These are phyloP conservation scores for Rossbeevera mucosa DNA, from an alignment of 768 basidiomycete genomes.

Conservation along the genomic window DNA sequence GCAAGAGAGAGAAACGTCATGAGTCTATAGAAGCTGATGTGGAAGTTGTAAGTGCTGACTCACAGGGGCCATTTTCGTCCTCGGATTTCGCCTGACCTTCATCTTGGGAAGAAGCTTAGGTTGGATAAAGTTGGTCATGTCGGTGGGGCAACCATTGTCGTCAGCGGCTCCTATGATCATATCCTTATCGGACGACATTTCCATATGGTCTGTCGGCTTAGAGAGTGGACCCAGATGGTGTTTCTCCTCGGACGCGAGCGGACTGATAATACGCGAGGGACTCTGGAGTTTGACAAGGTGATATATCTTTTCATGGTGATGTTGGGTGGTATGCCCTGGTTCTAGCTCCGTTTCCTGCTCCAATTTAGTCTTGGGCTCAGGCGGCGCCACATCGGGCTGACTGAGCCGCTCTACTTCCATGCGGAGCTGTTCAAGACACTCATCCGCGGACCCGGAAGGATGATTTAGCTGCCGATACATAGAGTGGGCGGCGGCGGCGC, in stretches of 20 bases:
- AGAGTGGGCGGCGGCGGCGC: neutral
- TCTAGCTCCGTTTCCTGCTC: neutral
- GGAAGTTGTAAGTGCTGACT: conserved; percentile 13
- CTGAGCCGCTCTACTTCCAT: conserved; percentile 16
- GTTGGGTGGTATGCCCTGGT: neutral
- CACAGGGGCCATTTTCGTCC: conserved; percentile 21
- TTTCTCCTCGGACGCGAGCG: conserved; percentile 1
- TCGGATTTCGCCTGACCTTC: conserved; percentile 25
- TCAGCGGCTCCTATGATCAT: neutral
- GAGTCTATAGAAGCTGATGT: conserved; percentile 12
- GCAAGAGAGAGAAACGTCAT: conserved; percentile 2
- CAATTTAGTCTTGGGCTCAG: conserved; percentile 2
- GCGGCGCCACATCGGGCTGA: conserved; percentile 3
- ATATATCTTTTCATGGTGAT: neutral
- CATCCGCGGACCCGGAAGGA: conserved; percentile 23
- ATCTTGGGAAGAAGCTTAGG: conserved; percentile 7
- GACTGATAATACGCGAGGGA: neutral
- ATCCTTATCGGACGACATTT: neutral
- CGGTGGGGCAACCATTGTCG: neutral
- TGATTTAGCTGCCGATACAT: neutral
- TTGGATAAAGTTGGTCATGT: neutral
- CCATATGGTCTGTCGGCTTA: conserved; percentile 1
- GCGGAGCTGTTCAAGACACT: conserved; percentile 22
- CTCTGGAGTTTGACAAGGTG: neutral
- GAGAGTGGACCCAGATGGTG: neutral